Conservation (phyloP, 371 early-diverging fungal species). For the Syncephalastrum monosporum region DNA sequence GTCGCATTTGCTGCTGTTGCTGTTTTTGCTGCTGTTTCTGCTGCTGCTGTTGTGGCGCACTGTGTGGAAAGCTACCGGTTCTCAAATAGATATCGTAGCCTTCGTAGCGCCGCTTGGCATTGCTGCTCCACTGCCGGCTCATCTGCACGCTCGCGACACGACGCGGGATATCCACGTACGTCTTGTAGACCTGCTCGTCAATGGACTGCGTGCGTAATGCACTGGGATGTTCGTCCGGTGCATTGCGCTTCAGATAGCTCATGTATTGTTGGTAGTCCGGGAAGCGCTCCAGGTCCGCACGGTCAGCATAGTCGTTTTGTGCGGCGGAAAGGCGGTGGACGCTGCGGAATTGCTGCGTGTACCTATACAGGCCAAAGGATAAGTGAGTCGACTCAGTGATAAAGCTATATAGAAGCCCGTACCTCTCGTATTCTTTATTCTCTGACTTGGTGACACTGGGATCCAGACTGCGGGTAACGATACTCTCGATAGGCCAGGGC, state of each 20-base stretch:
- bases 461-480: constrained; percentile 53
- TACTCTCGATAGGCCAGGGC: constrained; percentile 50
- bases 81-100: constrained; percentile 47
- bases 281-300: constrained; percentile 23
- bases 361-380: constrained; percentile 22
- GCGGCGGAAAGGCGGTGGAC: constrained; percentile 33
- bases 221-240: constrained; percentile 32
- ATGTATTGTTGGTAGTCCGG: constrained; percentile 52
- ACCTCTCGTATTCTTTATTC: constrained; percentile 60
- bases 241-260: constrained; percentile 44
- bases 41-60: background rate
- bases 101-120: constrained; percentile 44
- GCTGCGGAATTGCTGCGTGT: constrained; percentile 51
- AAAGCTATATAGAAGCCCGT: constrained; percentile 7
- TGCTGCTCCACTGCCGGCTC: constrained; percentile 34
- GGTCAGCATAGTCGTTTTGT: constrained; percentile 18
- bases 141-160: constrained; percentile 43
- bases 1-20: too few relatives aligned
- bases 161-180: constrained; percentile 48
- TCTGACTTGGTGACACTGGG: constrained; percentile 55
- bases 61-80: constrained; percentile 31
- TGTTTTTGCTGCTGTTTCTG: background rate
- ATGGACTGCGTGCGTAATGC: constrained; percentile 28
- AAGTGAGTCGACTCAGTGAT: background rate
- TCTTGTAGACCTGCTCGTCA: constrained; percentile 50